Conservation (phyloP, 1,139 yeast species). For the Saccharomyces hybrid region DNA sequence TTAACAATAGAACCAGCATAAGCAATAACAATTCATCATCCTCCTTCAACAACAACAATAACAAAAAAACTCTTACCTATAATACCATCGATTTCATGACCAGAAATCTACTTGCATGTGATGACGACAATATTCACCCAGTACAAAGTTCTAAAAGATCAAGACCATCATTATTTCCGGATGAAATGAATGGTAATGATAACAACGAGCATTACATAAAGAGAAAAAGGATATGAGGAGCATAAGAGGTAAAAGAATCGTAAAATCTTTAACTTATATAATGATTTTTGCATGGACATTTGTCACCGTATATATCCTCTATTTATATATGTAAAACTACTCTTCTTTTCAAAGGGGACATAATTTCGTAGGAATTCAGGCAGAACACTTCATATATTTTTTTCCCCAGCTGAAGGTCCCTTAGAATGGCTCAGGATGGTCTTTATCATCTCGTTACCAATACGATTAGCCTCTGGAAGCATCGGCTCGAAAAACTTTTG, state of each 20-base stretch:
- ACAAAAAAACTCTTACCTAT: conserved; percentile 1
- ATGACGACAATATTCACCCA: background rate
- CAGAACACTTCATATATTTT: background rate
- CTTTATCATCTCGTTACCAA: conserved; percentile 94
- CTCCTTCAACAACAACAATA: background rate
- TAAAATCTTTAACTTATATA: background rate
- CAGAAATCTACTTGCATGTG: background rate
- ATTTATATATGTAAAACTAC: background rate
- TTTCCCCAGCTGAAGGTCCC: background rate
- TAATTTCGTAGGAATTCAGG: background rate
- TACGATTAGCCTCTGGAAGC: conserved; percentile 78
- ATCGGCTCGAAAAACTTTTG: conserved; percentile 78
- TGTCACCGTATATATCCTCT: conserved; percentile 1
- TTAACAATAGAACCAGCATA: background rate
- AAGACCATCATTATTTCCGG: background rate
- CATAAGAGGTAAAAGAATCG: background rate
- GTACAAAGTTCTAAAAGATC: background rate
- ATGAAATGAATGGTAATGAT: background rate
- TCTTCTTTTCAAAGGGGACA: background rate
- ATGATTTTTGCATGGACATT: conserved; percentile 4
- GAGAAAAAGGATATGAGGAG: background rate
- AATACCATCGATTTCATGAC: background rate
- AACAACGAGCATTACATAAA: background rate
- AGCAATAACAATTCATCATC: background rate
- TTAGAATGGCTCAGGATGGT: conserved; percentile 49